Base-by-base conservation (phyloP, 2,329 filamentous ascomycete genomes). In the Fusarium vanettenii region DNA sequence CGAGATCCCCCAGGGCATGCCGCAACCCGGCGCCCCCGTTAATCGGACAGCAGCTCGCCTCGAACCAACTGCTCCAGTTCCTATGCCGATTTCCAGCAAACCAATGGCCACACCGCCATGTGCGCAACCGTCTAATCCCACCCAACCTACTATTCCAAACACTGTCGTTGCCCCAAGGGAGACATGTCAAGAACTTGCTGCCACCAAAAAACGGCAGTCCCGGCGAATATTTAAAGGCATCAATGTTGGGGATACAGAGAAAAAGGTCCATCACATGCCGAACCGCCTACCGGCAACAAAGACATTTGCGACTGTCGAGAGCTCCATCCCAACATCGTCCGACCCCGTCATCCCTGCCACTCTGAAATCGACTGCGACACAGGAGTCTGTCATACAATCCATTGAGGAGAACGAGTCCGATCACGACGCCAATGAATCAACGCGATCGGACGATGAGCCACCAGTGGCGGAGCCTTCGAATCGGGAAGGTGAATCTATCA, bases 261-360 rank as follows among this genome's bases (percentile, higher is more conserved):
- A 67, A 56, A 70, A 70, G 39, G 56, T 29, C 9, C 62, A 59
- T n/a, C 59, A 55, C 2, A 56, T 73, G 22, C 66, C 67, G 33
- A 72, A 62, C 14, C 77, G 76, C 7, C 76, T 82, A 37, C 67
- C 75, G 31, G 62, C 79, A 4, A 78, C 78, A 35, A 80, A 76
- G 63, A 70, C 68, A 6, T 76, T 78, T 50, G 45, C 70, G 20
- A 69, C 74, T 6, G 57, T 77, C 9, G 69, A 73, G 9, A 80
- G 77, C 64, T 82, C 79, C 3, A 72, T 75, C 14, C 71, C 76
- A 14, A 75, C 72, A 9, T 79, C 79, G 4, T 80, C 81, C 14
- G 80, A 80, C 67, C 81, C 81, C 1, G 52, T 80, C 13, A 72
- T 82, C 29, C 77, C 82, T 33, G 77, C 72, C 18, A 81, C 80